These are phyloP conservation scores for Stenogyne calaminthoides DNA, from an alignment of 305 asterid genomes.

Conservation along the genomic window DNA sequence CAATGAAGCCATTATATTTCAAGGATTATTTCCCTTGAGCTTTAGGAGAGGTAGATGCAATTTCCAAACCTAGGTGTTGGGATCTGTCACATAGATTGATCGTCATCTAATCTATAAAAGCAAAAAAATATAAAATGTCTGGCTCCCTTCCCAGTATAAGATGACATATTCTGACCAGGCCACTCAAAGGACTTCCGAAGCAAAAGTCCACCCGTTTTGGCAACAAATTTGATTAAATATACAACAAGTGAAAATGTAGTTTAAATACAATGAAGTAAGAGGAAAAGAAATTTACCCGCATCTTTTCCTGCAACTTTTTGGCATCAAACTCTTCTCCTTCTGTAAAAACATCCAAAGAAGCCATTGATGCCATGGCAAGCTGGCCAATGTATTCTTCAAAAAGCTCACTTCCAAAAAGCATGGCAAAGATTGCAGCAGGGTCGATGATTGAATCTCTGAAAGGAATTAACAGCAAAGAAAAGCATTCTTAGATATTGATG, in stretches of 20 bases:
- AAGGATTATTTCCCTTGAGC: not conserved
- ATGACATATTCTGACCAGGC: not conserved
- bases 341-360: conserved; percentile 79
- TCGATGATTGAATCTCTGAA: conserved; percentile 94
- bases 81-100: too few species aligned
- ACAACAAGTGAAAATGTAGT: conserved; percentile 19
- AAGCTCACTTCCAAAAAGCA: conserved; percentile 99
- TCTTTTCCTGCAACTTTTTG: conserved; percentile 84
- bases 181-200: not conserved
- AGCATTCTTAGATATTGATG: conserved; percentile 20
- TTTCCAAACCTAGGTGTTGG: too few species aligned
- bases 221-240: conserved; percentile 4
- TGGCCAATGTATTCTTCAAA: conserved; percentile 99
- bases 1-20: not conserved
- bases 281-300: conserved; percentile 71
- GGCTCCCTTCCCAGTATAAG: not conserved
- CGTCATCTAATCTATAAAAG: not conserved
- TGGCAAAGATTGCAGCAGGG: conserved; percentile 98
- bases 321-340: conserved; percentile 90
- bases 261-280: not conserved
- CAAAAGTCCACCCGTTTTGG: not conserved
- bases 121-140: not conserved
- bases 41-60: conserved; percentile 4
- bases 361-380: conserved; percentile 99
- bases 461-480: conserved; percentile 28